Evolutionary conservation across 306 rosid species (phyloP).

Genomic region (Abrus precatorius): DNA sequence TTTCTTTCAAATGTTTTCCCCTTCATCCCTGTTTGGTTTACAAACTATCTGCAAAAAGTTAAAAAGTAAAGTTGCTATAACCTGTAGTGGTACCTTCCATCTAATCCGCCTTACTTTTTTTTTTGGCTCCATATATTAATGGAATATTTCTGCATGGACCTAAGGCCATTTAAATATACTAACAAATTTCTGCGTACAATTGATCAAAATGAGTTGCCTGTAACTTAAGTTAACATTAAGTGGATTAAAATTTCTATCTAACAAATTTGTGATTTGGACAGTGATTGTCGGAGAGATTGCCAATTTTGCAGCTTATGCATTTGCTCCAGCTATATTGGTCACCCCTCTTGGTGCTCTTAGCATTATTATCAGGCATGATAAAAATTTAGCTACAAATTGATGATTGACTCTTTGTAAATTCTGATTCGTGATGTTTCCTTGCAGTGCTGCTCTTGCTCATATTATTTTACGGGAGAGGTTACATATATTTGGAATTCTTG

Average conservation of each 20-base stretch:
- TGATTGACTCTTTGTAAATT: slow-evolving; percentile 45
- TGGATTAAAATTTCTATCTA: slow-evolving; percentile 41
- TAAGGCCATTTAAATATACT: not conserved
- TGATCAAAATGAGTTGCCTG: slow-evolving; percentile 32
- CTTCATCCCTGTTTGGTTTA: not conserved
- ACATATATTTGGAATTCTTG: slow-evolving; percentile 95
- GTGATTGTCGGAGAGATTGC: slow-evolving; percentile 99
- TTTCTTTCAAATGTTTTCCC: slow-evolving; percentile 22
- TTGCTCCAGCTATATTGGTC: slow-evolving; percentile 98
- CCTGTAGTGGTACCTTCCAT: slow-evolving; percentile 4
- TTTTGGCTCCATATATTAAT: slow-evolving; percentile 11
- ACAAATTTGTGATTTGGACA: slow-evolving; percentile 60
- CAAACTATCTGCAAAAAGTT: not conserved
- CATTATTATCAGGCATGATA: slow-evolving; percentile 94
- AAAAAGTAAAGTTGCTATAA: not conserved
- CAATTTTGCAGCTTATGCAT: slow-evolving; percentile 98
- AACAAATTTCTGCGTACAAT: slow-evolving; percentile 18
- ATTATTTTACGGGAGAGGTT: slow-evolving; percentile 90
- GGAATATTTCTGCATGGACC: slow-evolving; percentile 21
- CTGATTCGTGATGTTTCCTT: slow-evolving; percentile 58
- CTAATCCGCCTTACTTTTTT: not conserved
- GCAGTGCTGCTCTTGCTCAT: slow-evolving; percentile 99
- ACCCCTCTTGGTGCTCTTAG: slow-evolving; percentile 99
- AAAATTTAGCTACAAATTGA: slow-evolving; percentile 29
- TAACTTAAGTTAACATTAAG: slow-evolving; percentile 21